Evolutionary conservation across 1,139 yeast genomes (phyloP).

Genomic region (Candida labiduridarum): DNA sequence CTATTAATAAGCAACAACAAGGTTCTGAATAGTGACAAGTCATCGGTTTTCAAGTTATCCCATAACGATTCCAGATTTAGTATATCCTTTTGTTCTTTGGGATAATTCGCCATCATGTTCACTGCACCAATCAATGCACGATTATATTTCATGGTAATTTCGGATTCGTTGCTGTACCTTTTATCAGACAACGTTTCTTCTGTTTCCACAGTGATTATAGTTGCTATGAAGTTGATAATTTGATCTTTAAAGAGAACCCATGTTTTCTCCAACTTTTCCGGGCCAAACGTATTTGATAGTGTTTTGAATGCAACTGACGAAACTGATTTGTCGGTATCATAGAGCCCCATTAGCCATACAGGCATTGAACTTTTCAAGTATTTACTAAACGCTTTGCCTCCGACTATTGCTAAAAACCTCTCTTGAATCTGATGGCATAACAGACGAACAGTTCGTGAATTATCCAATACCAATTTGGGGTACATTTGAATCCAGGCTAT

Average conservation of each 20-base stretch:
- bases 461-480: conserved; percentile 75
- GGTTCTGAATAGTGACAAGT: conserved; percentile 50
- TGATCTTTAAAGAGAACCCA: conserved; percentile 62
- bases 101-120: conserved; percentile 48
- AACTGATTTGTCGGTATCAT: conserved; percentile 69
- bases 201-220: conserved; percentile 57
- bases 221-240: conserved; percentile 56
- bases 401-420: conserved; percentile 47
- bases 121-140: conserved; percentile 59
- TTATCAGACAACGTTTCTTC: conserved; percentile 73
- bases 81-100: conserved; percentile 20
- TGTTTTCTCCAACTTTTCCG: conserved; percentile 55
- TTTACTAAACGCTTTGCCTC: conserved; percentile 60
- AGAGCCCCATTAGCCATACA: conserved; percentile 68
- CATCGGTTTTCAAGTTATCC: conserved; percentile 42
- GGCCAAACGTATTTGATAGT: conserved; percentile 57
- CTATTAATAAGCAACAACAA: conserved; percentile 37
- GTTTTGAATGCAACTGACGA: conserved; percentile 50
- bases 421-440: conserved; percentile 69
- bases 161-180: conserved; percentile 68
- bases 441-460: conserved; percentile 63
- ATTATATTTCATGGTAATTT: conserved; percentile 65
- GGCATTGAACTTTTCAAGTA: conserved; percentile 74
- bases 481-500: conserved; percentile 81
- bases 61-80: conserved; percentile 45